phyloP scores from a whole-genome alignment of 192 early-diverging fungal species.

The Coemansia guatemalensis region DNA sequence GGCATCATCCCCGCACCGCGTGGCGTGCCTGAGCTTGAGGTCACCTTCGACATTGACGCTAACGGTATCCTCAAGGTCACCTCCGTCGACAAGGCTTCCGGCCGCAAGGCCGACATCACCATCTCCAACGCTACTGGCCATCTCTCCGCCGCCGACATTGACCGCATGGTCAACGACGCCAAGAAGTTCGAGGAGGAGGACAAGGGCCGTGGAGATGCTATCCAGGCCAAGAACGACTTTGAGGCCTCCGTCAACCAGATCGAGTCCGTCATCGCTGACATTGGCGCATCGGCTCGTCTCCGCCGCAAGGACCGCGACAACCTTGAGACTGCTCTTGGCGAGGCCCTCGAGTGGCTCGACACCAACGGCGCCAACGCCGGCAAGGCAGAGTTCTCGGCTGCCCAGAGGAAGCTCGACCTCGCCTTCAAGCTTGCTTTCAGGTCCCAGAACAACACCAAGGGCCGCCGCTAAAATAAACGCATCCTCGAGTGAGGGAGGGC shows the following conservation, averaged over 20 bases:
- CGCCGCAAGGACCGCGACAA: slow-evolving; percentile 68
- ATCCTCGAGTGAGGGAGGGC: neutral
- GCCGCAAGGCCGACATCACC: slow-evolving; percentile 88
- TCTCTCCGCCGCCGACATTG: slow-evolving; percentile 86
- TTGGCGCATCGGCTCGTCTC: slow-evolving; percentile 71
- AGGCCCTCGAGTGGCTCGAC: slow-evolving; percentile 74
- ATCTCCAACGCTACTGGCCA: slow-evolving; percentile 94
- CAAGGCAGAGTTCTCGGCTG: slow-evolving; percentile 62
- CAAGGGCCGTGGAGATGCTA: slow-evolving; percentile 67
- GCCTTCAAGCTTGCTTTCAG: slow-evolving; percentile 65
- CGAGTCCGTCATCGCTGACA: slow-evolving; percentile 65
- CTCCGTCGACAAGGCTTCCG: slow-evolving; percentile 89
- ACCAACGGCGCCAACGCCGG: slow-evolving; percentile 58
- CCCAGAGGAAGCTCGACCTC: slow-evolving; percentile 73
- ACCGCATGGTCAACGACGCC: slow-evolving; percentile 90
- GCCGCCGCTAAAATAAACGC: slow-evolving; percentile 34
- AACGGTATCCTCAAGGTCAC: slow-evolving; percentile 90
- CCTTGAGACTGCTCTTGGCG: slow-evolving; percentile 72
- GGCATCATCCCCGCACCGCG: slow-evolving; percentile 80
- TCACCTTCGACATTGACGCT: slow-evolving; percentile 83
- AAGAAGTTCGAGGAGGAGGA: slow-evolving; percentile 84
- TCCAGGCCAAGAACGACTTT: slow-evolving; percentile 81
- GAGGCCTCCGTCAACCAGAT: slow-evolving; percentile 75
- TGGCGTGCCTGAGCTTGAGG: slow-evolving; percentile 73
- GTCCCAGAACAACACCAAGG: slow-evolving; percentile 26